phyloP scores from a whole-genome alignment of 768 basidiomycete species.

The Lactifluus hygrophoroides region DNA sequence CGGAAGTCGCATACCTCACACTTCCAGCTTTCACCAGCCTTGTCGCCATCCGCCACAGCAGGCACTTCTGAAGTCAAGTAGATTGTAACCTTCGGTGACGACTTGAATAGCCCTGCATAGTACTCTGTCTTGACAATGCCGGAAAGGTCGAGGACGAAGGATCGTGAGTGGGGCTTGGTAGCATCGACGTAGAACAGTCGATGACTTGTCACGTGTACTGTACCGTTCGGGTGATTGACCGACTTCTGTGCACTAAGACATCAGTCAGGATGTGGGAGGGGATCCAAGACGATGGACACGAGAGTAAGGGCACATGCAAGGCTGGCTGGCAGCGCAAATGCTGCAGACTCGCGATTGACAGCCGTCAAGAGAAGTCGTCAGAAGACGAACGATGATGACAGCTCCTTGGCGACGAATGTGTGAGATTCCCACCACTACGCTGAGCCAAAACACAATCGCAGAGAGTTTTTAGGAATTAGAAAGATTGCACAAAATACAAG shows the following conservation, averaged over 20 bases:
- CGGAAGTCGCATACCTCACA: constrained; percentile 84
- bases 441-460: background rate
- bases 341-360: background rate
- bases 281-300: background rate
- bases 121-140: constrained; percentile 70
- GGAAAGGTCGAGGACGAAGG: constrained; percentile 60
- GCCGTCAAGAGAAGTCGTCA: too few species aligned
- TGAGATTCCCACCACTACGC: background rate
- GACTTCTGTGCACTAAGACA: constrained; percentile 68
- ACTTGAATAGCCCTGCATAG: constrained; percentile 85
- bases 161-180: constrained; percentile 39
- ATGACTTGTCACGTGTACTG: constrained; percentile 67
- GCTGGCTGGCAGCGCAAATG: too few species aligned
- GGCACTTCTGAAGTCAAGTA: constrained; percentile 37
- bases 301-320: background rate
- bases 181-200: constrained; percentile 75
- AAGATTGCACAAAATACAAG: too few species aligned
- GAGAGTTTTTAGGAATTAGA: too few species aligned
- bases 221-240: constrained; percentile 67
- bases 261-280: constrained; percentile 24
- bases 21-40: constrained; percentile 57
- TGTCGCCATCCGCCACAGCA: constrained; percentile 21
- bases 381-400: background rate
- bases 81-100: constrained; percentile 82
- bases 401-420: background rate